Base-by-base conservation (phyloP, 2,329 filamentous ascomycete genomes). In the Aspergillus viridinutans region DNA sequence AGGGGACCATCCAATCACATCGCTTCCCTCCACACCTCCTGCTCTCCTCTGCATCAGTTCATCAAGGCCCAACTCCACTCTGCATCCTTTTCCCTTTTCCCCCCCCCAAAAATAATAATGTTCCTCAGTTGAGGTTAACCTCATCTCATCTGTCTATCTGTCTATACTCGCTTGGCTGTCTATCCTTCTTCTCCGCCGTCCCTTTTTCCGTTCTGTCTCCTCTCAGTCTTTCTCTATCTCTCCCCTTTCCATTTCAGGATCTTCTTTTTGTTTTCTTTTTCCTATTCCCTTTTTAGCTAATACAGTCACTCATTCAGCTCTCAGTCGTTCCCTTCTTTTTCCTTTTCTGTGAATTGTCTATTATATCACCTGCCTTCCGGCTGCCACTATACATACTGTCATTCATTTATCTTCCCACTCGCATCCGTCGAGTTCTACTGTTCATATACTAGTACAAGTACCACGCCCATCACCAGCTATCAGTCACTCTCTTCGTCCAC, bases 1-100 rank as follows among this genome's bases (percentile, higher is more conserved):
- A 50, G 57, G 54, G 53, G 59, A 65, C 64, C 62, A 56, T 52
- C 64, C 64, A 66, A 65, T 66, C 54, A 63, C 51, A 49, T 20
- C 49, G 8, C 45, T 23, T 10, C 55, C 55, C 49, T 53, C 52
- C 58, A 61, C 59, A 57, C 57, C 60, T 58, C 59, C 57, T 55
- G 54, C 50, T 54, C 52, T 52, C 50, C 57, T 45, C 52, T 53
- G 55, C 56, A 50, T 51, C 56, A 56, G 50, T 54, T 54, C 50
- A 54, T 56, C 55, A 55, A 56, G 50, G 53, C 56, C 50, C 57
- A 32, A 50, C 48, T 20, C 38, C 45, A 51, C 50, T 45, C 29
- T 40, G 29, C 55, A 53, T 54, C 56, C 50, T 58, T 43, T 61
- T 57, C 47, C 53, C 57, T 55, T 51, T 60, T 40, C 48, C 35